Evolutionary conservation across 192 early-diverging fungal genomes (phyloP).

Genomic region (Rhizophagus prolifer): DNA sequence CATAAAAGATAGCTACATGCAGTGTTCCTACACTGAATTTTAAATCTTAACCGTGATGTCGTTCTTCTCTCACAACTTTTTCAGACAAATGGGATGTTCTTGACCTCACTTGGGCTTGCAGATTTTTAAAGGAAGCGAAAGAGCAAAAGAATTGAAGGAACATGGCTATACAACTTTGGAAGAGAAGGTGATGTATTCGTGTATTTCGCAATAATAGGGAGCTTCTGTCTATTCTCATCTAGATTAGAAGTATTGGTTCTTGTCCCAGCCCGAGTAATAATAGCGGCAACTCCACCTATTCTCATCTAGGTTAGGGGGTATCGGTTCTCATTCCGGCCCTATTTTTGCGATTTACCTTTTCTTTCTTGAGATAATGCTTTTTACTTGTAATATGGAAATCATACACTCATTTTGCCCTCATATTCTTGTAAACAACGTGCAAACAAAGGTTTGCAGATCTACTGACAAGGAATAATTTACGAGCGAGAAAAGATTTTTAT

Average conservation of each 20-base stretch:
- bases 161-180: not conserved
- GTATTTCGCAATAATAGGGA: constrained; percentile 16
- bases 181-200: constrained; percentile 16
- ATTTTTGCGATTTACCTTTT: not conserved
- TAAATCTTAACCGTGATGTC: constrained; percentile 8
- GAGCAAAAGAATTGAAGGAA: constrained; percentile 1
- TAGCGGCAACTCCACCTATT: constrained; percentile 22
- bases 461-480: no score
- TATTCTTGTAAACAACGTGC: not conserved
- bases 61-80: constrained; percentile 12
- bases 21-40: no score
- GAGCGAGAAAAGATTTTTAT: no score
- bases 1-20: no score
- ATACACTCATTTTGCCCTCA: not conserved
- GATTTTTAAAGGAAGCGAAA: constrained; percentile 18
- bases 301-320: constrained; percentile 12
- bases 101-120: constrained; percentile 19
- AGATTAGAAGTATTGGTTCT: constrained; percentile 25
- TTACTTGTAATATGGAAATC: not conserved
- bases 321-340: not conserved
- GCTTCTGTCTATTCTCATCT: constrained; percentile 22
- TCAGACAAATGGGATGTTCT: constrained; percentile 5
- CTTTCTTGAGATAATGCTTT: no score
- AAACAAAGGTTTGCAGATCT: no score
- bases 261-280: constrained; percentile 17